Base-by-base conservation (phyloP, 257 asterid species). In the Lantana camara region DNA sequence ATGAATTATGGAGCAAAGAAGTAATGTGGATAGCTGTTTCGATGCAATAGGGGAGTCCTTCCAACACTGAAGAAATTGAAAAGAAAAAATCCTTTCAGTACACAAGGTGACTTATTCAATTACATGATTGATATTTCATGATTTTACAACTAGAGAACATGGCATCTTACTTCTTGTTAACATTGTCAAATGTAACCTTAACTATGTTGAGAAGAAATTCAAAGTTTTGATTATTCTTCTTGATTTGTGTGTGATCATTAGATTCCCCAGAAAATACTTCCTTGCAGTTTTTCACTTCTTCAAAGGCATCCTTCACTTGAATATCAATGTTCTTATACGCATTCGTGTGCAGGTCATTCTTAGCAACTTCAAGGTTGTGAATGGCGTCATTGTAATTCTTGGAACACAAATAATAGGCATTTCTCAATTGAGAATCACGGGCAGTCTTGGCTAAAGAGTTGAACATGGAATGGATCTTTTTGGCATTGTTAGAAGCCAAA, bases 401-500 rank as follows among this genome's bases (percentile, higher is more conserved):
- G 32, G 32, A 27, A 27, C 32, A 27, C 32, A 27, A 27, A 27
- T 27, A 2, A 5, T 27, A 27, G 32, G 5, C 5, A 27, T 27
- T 27, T 5, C 32, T 27, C 32, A 27, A 27, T 27, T 27, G 32
- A 27, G 32, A 27, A 27, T 27, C 32, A 27, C 5, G 32, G 32
- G 32, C 5, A 2, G 32, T 5, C 32, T 27, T 27, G 32, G 32
- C 32, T 5, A 27, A 27, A 5, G 32, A 27, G 32, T 27, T 5
- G 5, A 27, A 5, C 32, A 27, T 2, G 32, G 32, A 27, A 27
- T 27, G 32, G 32, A 27, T 27, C 32, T 35, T 63, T 8, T 32
- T 63, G 22, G 69, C 69, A 15, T 50, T 35, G 44, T 50, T 40
- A 34, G 46, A 29, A 29, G 67, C 67, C 57, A 27, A 45, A 35